Conservation (phyloP, 1,139 yeast genomes). For the Candida tunisiensis region DNA sequence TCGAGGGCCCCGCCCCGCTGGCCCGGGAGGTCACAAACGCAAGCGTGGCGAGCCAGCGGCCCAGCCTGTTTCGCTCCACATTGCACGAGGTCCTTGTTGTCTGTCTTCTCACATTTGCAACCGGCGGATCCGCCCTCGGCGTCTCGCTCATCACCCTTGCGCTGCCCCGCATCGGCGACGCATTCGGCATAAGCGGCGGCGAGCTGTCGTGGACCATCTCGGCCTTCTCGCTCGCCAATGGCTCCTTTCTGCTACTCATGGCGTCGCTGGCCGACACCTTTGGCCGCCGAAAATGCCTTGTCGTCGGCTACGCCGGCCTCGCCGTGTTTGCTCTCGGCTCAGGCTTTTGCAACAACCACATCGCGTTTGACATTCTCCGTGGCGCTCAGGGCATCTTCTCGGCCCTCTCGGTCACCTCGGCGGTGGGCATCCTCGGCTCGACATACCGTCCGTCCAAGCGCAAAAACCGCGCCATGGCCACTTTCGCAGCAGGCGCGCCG, state of each 20-base stretch:
- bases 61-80: conserved; percentile 7
- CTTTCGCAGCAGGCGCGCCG: conserved; percentile 30
- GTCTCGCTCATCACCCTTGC: conserved; percentile 21
- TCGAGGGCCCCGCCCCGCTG: too few relatives aligned
- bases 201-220: conserved; percentile 25
- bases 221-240: conserved; percentile 25
- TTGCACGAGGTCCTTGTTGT: conserved; percentile 13
- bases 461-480: conserved; percentile 26
- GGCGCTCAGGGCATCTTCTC: conserved; percentile 26
- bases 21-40: not conserved
- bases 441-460: conserved; percentile 22
- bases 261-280: conserved; percentile 29
- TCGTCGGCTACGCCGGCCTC: conserved; percentile 18
- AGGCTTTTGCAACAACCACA: conserved; percentile 23
- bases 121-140: conserved; percentile 24
- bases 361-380: conserved; percentile 22
- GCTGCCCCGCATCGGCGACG: conserved; percentile 17
- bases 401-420: conserved; percentile 27
- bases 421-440: conserved; percentile 27
- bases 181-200: conserved; percentile 23
- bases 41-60: conserved; percentile 4
- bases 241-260: conserved; percentile 24
- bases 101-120: conserved; percentile 21
- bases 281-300: conserved; percentile 23
- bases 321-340: conserved; percentile 21